These are phyloP conservation scores for Irpex sp. DNA, from an alignment of 1,284 basidiomycete genomes.

Conservation along the genomic window DNA sequence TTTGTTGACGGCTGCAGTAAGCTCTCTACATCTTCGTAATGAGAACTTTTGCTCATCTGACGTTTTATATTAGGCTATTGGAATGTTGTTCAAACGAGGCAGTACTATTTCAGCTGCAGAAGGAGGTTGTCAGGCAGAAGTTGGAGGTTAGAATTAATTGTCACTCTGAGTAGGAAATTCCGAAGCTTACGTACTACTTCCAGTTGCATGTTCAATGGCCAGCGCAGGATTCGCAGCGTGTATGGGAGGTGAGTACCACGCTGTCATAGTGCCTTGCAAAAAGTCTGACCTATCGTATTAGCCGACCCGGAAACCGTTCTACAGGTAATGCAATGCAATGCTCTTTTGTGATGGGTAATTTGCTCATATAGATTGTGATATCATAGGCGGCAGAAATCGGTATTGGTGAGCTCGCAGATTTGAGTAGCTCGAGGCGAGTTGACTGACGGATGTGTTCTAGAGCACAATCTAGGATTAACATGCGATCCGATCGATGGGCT, in stretches of 20 bases:
- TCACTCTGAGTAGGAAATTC: background rate
- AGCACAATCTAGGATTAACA: slow-evolving; percentile 86
- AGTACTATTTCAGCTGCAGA: slow-evolving; percentile 96
- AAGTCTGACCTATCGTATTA: slow-evolving; percentile 19
- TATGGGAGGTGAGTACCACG: slow-evolving; percentile 62
- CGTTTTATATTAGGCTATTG: slow-evolving; percentile 59
- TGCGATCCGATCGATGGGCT: slow-evolving; percentile 93
- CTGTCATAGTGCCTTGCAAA: background rate
- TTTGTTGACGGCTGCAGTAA: slow-evolving; percentile 75
- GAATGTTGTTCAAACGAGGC: slow-evolving; percentile 97
- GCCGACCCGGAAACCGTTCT: slow-evolving; percentile 79
- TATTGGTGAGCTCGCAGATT: slow-evolving; percentile 56
- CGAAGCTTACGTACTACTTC: background rate
- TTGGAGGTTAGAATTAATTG: slow-evolving; percentile 54
- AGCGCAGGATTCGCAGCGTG: slow-evolving; percentile 92
- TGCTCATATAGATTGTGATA: slow-evolving; percentile 9
- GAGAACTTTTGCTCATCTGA: background rate
- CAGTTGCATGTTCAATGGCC: slow-evolving; percentile 90
- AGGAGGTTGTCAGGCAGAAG: slow-evolving; percentile 86
- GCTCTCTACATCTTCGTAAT: slow-evolving; percentile 20
- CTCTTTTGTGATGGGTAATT: background rate
- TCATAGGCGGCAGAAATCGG: slow-evolving; percentile 90
- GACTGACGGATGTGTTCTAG: slow-evolving; percentile 32
- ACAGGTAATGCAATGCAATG: slow-evolving; percentile 41
- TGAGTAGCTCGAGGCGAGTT: slow-evolving; percentile 5